phyloP scores from a whole-genome alignment of 1,139 yeast species.

The Protomyces macrosporus region DNA sequence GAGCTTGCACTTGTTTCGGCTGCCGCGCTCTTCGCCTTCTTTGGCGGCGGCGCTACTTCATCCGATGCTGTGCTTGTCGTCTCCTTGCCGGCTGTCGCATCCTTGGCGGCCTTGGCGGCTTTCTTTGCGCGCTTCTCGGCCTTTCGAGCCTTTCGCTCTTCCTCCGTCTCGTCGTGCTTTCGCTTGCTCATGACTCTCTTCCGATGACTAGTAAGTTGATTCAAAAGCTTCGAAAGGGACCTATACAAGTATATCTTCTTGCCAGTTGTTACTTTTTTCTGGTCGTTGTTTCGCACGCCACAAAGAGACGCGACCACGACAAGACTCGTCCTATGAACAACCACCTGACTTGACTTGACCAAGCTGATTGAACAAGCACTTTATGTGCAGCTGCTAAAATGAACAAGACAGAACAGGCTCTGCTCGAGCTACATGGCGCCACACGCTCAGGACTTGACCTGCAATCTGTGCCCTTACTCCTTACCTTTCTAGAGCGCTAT shows the following conservation, averaged over 20 bases:
- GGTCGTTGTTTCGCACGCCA: not conserved
- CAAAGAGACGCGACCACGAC: too few species aligned
- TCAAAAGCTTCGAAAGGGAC: not conserved
- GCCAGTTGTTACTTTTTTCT: not conserved
- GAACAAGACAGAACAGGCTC: not conserved
- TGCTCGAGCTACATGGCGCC: not conserved
- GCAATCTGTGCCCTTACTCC: too few species aligned
- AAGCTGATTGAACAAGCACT: too few species aligned
- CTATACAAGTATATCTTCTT: not conserved
- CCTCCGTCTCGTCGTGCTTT: slow-evolving; percentile 44
- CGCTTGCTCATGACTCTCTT: slow-evolving; percentile 40
- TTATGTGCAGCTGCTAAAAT: not conserved
- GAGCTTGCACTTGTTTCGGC: slow-evolving; percentile 31
- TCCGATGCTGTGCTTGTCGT: slow-evolving; percentile 40
- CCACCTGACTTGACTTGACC: too few species aligned
- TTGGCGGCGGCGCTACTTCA: slow-evolving; percentile 37
- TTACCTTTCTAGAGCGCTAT: not conserved
- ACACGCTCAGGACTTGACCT: too few species aligned
- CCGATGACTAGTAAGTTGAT: not conserved
- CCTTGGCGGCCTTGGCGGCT: slow-evolving; percentile 40
- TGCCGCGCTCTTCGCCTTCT: slow-evolving; percentile 32
- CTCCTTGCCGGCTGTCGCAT: slow-evolving; percentile 39
- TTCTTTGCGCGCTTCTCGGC: slow-evolving; percentile 47
- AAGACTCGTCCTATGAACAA: too few species aligned
- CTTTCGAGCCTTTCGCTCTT: slow-evolving; percentile 45